Conservation (phyloP, 1,139 yeast species). For the Lodderomyces jiufengensis region DNA sequence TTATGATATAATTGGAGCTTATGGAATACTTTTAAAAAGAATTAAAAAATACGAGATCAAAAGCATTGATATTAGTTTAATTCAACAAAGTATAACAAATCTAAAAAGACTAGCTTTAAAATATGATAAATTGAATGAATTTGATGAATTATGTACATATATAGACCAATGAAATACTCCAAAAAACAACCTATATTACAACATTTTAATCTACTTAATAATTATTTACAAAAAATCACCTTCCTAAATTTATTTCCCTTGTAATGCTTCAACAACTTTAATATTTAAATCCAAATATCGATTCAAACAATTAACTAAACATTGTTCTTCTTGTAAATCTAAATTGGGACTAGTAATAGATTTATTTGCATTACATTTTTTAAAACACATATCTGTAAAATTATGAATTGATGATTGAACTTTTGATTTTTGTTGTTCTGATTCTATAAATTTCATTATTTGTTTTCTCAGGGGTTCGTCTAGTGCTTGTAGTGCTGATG, state of each 20-base stretch:
- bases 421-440: constrained; percentile 83
- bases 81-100: constrained; percentile 9
- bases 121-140: constrained; percentile 8
- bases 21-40: constrained; percentile 20
- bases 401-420: constrained; percentile 82
- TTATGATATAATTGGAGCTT: constrained; percentile 33
- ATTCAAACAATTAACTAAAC: constrained; percentile 78
- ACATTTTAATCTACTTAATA: too few relatives aligned
- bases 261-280: constrained; percentile 63
- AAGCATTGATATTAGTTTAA: constrained; percentile 1
- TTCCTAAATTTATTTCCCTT: constrained; percentile 31
- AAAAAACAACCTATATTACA: too few relatives aligned
- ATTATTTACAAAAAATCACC: too few relatives aligned
- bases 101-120: constrained; percentile 4
- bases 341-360: constrained; percentile 52
- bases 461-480: constrained; percentile 74
- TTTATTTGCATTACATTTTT: constrained; percentile 63
- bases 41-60: constrained; percentile 7
- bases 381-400: constrained; percentile 88
- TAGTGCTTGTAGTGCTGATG: constrained; percentile 57
- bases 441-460: constrained; percentile 69
- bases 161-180: constrained; percentile 3
- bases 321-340: constrained; percentile 59
- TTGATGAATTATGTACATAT: constrained; percentile 8
- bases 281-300: constrained; percentile 85